Evolutionary conservation across 1,284 basidiomycete species (phyloP).

Genomic region (Ustilago tritici): DNA sequence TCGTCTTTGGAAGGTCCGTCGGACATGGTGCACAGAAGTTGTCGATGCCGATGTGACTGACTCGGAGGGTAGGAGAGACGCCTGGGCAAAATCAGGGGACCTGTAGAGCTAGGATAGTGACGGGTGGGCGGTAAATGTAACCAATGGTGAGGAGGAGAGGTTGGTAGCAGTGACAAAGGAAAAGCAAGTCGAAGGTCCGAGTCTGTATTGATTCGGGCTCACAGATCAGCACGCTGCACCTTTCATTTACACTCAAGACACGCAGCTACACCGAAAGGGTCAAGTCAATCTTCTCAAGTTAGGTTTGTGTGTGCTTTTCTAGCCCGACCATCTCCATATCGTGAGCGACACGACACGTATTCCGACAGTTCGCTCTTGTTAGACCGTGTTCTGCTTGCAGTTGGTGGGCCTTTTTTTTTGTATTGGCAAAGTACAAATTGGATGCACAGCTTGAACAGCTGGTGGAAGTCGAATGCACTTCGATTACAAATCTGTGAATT

Average conservation of each 20-base stretch:
- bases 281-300: not conserved
- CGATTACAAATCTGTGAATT: not conserved
- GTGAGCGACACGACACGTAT: conserved; percentile 3
- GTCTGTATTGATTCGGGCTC: not conserved
- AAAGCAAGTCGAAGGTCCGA: conserved; percentile 1
- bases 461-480: not conserved
- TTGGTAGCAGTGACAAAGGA: not conserved
- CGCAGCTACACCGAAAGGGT: not conserved
- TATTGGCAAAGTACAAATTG: too few species aligned
- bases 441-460: not conserved
- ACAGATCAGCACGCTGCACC: conserved; percentile 3
- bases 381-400: not conserved
- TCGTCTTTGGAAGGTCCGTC: conserved; percentile 64
- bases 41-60: not conserved
- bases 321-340: not conserved
- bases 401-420: too few species aligned
- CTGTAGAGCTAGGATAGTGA: not conserved
- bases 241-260: conserved; percentile 1
- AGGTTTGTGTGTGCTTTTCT: not conserved
- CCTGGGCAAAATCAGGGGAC: not conserved
- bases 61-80: not conserved
- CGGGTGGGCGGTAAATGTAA: not conserved
- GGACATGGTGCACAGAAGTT: conserved; percentile 40
- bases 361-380: not conserved
- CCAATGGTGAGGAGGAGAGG: not conserved